Percentiles rank a stretch among this genome's conserved stretches.
phyloP scores from a whole-genome alignment of 352 stramenopile genomes.

The Thraustochytrium striatum region DNA sequence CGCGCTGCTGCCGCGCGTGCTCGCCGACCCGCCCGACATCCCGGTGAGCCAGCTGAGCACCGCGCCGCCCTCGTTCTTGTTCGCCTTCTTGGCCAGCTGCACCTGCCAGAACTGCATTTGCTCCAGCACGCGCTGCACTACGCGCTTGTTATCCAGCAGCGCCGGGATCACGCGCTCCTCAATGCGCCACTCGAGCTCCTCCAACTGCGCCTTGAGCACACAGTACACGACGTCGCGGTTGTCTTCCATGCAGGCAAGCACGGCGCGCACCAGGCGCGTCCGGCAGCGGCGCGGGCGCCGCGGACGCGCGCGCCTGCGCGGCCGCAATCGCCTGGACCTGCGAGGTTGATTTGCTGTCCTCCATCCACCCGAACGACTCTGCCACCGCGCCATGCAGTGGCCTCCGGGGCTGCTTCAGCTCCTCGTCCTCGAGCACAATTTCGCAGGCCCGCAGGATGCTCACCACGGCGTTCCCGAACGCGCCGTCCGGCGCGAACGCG shows the following conservation, averaged over 20 bases:
- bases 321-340: no score
- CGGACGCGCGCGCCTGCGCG: no score
- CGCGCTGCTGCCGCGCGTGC: not conserved
- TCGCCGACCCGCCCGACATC: not conserved
- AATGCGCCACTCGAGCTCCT: conserved; percentile 17
- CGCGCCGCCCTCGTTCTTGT: not conserved
- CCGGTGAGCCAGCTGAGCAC: not conserved
- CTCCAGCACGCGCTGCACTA: not conserved
- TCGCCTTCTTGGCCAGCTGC: not conserved
- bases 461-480: conserved; percentile 14
- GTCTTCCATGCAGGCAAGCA: not conserved
- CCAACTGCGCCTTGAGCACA: conserved; percentile 14
- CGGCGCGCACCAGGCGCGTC: not conserved
- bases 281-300: not conserved
- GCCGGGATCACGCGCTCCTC: conserved; percentile 17
- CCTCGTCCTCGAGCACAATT: conserved; percentile 37
- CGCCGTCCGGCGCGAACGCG: not conserved
- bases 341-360: no score
- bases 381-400: not conserved
- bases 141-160: not conserved
- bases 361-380: no score
- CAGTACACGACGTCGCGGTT: not conserved
- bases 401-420: not conserved
- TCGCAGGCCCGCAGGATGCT: conserved; percentile 32
- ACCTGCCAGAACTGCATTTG: not conserved